Evolutionary conservation across 805 yeast species (phyloP).

Genomic region (Yamadazyma olivae): DNA sequence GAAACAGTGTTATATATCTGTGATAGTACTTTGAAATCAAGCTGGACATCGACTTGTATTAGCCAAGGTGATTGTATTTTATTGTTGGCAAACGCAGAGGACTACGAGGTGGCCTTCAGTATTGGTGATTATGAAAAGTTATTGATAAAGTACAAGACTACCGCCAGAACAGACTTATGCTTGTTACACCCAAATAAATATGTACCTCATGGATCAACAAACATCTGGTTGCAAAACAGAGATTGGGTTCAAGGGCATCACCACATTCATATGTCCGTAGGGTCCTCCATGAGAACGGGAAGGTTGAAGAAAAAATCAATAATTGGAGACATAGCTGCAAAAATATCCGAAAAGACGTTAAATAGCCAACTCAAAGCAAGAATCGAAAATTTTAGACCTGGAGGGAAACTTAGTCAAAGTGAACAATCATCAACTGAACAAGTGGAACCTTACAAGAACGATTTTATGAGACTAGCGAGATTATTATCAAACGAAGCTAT

Average conservation of each 20-base stretch:
- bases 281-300: slow-evolving; percentile 10
- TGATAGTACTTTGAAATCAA: slow-evolving; percentile 76
- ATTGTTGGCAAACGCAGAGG: slow-evolving; percentile 78
- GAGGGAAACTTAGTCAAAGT: slow-evolving; percentile 19
- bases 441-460: slow-evolving; percentile 68
- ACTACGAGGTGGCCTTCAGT: slow-evolving; percentile 52
- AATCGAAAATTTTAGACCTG: slow-evolving; percentile 30
- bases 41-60: slow-evolving; percentile 91
- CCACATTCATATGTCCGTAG: slow-evolving; percentile 70
- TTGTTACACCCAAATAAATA: slow-evolving; percentile 77
- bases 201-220: slow-evolving; percentile 84
- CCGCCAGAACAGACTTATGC: slow-evolving; percentile 85
- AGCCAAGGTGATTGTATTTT: slow-evolving; percentile 95
- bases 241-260: slow-evolving; percentile 93
- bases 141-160: slow-evolving; percentile 68
- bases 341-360: slow-evolving; percentile 19
- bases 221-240: slow-evolving; percentile 78
- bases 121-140: slow-evolving; percentile 85
- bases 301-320: slow-evolving; percentile 14
- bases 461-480: slow-evolving; percentile 86
- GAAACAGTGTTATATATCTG: slow-evolving; percentile 88
- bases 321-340: slow-evolving; percentile 35
- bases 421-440: slow-evolving; percentile 22
- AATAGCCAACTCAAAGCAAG: slow-evolving; percentile 31
- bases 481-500: slow-evolving; percentile 89